A percentile compares a stretch with the other conserved stretches of the same genome.
Evolutionary conservation across 1,284 basidiomycete genomes (phyloP).

Genomic region (Puccinia triticina): DNA sequence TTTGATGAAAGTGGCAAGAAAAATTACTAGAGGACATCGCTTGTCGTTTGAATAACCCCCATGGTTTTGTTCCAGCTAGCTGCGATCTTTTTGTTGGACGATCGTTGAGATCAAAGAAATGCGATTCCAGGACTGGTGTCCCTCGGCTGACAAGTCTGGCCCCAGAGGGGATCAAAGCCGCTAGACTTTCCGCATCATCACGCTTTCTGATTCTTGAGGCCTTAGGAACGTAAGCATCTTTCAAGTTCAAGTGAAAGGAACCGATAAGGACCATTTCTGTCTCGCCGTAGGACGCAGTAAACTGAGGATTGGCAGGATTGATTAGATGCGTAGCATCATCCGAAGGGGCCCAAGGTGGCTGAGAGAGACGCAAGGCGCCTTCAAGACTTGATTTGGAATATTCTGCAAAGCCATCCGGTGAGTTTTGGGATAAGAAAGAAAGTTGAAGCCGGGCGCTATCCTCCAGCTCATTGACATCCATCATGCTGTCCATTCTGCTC

Average conservation of each 20-base stretch:
- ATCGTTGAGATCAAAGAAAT: conserved; percentile 16
- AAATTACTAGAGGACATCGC: neutral
- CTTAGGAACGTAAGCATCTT: neutral
- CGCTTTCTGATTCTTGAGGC: neutral
- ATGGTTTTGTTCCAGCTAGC: neutral
- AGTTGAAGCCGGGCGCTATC: neutral
- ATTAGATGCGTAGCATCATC: conserved; percentile 40
- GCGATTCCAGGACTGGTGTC: neutral
- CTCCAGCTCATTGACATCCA: conserved; percentile 6
- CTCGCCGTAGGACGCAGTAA: conserved; percentile 11
- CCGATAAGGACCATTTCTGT: conserved; percentile 28
- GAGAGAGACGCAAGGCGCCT: conserved; percentile 10
- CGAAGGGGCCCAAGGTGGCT: conserved; percentile 12
- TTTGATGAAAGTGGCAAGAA: neutral
- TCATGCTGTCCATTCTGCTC: neutral
- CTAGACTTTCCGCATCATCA: neutral
- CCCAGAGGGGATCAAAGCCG: neutral
- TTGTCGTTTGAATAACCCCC: conserved; percentile 35
- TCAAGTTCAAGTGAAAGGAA: conserved; percentile 23
- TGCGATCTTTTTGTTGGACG: conserved; percentile 7
- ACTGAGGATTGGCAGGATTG: conserved; percentile 35
- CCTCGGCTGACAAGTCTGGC: conserved; percentile 2
- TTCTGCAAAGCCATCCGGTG: neutral
- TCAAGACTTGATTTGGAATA: neutral
- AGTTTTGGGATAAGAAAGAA: conserved; percentile 1